A percentile compares a stretch with the other conserved stretches of the same genome.
Conservation (phyloP, 495 filamentous ascomycete species). For the Mytilinidion resinicola region DNA sequence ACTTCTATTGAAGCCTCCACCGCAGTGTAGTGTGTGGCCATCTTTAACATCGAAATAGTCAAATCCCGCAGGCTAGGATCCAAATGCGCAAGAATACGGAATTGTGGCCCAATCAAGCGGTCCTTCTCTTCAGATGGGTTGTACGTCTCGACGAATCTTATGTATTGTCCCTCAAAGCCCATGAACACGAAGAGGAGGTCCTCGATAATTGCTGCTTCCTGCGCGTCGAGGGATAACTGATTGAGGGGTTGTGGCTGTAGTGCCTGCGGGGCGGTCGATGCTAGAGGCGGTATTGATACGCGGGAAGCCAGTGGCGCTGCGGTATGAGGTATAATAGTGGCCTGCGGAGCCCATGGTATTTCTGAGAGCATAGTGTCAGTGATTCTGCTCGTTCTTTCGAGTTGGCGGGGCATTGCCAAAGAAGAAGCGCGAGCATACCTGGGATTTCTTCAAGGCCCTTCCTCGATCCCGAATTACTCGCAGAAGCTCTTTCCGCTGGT, state of each 20-base stretch:
- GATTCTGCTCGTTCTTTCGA: background rate
- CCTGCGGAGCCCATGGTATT: constrained; percentile 79
- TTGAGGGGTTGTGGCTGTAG: constrained; percentile 67
- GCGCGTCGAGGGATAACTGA: constrained; percentile 66
- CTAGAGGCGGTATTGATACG: constrained; percentile 75
- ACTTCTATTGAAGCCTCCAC: constrained; percentile 91
- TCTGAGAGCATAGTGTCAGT: constrained; percentile 25
- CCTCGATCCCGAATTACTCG: constrained; percentile 8
- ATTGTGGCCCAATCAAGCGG: constrained; percentile 71
- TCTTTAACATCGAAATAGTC: constrained; percentile 80
- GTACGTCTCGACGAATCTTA: constrained; percentile 76
- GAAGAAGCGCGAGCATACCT: no score
- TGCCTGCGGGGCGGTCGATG: constrained; percentile 61
- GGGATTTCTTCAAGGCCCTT: constrained; percentile 11
- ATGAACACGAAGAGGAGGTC: constrained; percentile 93
- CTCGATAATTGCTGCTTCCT: constrained; percentile 81
- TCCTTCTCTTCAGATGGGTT: constrained; percentile 80
- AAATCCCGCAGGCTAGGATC: constrained; percentile 89
- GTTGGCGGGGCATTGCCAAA: background rate
- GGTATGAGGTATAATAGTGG: constrained; percentile 71
- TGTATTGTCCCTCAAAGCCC: constrained; percentile 97
- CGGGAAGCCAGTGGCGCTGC: constrained; percentile 82
- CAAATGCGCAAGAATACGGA: constrained; percentile 71
- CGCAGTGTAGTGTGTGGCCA: constrained; percentile 89
- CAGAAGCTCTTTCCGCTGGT: constrained; percentile 37